phyloP scores from a whole-genome alignment of 345 rosid species.

The Linum lewisii region DNA sequence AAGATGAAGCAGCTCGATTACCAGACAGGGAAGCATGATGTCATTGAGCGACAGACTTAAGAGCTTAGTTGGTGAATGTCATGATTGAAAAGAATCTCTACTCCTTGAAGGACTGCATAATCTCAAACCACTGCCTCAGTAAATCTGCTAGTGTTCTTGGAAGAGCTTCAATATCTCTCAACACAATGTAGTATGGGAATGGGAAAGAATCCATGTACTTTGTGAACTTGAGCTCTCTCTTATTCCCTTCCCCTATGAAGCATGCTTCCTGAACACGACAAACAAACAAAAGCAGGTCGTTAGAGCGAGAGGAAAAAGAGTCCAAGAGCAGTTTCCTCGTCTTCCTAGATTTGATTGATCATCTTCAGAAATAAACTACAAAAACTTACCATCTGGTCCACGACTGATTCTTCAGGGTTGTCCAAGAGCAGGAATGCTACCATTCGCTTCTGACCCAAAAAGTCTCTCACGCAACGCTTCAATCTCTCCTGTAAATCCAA shows the following conservation, averaged over 20 bases:
- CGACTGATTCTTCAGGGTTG: slow-evolving; percentile 53
- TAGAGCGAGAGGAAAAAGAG: neutral
- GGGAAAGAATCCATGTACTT: slow-evolving; percentile 84
- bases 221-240: slow-evolving; percentile 26
- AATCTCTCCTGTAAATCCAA: slow-evolving; percentile 39
- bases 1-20: too few species aligned
- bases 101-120: slow-evolving; percentile 65
- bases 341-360: neutral
- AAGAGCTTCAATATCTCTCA: slow-evolving; percentile 72
- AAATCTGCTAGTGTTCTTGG: slow-evolving; percentile 81
- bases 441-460: slow-evolving; percentile 69
- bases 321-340: too few species aligned
- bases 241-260: slow-evolving; percentile 25
- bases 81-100: too few species aligned
- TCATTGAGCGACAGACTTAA: too few species aligned
- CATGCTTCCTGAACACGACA: slow-evolving; percentile 38
- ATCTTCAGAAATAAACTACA: neutral
- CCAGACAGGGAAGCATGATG: too few species aligned
- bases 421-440: slow-evolving; percentile 84
- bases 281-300: neutral
- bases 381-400: slow-evolving; percentile 48
- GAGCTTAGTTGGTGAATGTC: too few species aligned
- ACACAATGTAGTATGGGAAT: slow-evolving; percentile 72
- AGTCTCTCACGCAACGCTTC: slow-evolving; percentile 64
- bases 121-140: slow-evolving; percentile 94